These are phyloP conservation scores for Spencermartinsiella europaea DNA, from an alignment of 805 yeast genomes.

Conservation along the genomic window DNA sequence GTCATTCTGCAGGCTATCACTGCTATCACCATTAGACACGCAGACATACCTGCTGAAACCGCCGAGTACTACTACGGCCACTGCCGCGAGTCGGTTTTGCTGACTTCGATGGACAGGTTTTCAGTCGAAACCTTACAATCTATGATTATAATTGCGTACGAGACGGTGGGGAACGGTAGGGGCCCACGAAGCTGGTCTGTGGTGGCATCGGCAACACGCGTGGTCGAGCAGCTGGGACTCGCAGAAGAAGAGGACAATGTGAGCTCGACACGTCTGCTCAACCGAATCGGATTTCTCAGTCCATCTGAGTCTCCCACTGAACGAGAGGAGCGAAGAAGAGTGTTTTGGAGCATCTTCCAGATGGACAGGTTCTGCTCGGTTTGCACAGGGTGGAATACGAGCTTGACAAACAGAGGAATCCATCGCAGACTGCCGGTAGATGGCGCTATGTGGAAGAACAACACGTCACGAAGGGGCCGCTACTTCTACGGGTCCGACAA, in stretches of 20 bases:
- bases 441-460: slow-evolving; percentile 8
- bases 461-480: slow-evolving; percentile 5
- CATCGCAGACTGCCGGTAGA: slow-evolving; percentile 14
- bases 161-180: slow-evolving; percentile 8
- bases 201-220: slow-evolving; percentile 12
- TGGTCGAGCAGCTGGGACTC: slow-evolving; percentile 13
- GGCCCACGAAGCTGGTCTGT: slow-evolving; percentile 16
- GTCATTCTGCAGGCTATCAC: slow-evolving; percentile 11
- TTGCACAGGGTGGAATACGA: slow-evolving; percentile 17
- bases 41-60: neutral
- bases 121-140: slow-evolving; percentile 15
- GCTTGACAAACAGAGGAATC: slow-evolving; percentile 13
- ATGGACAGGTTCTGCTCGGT: slow-evolving; percentile 18
- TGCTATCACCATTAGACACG: slow-evolving; percentile 7
- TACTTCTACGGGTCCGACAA: slow-evolving; percentile 11
- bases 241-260: slow-evolving; percentile 11
- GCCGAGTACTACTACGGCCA: neutral
- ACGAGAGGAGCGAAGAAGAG: slow-evolving; percentile 6
- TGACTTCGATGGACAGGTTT: slow-evolving; percentile 7
- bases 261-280: slow-evolving; percentile 3
- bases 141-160: slow-evolving; percentile 10
- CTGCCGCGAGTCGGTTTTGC: slow-evolving; percentile 10
- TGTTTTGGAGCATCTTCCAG: slow-evolving; percentile 15
- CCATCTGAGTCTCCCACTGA: slow-evolving; percentile 9
- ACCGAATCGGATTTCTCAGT: slow-evolving; percentile 6